Base-by-base conservation (phyloP, 2,329 filamentous ascomycete species). In the Alternaria burnsii region DNA sequence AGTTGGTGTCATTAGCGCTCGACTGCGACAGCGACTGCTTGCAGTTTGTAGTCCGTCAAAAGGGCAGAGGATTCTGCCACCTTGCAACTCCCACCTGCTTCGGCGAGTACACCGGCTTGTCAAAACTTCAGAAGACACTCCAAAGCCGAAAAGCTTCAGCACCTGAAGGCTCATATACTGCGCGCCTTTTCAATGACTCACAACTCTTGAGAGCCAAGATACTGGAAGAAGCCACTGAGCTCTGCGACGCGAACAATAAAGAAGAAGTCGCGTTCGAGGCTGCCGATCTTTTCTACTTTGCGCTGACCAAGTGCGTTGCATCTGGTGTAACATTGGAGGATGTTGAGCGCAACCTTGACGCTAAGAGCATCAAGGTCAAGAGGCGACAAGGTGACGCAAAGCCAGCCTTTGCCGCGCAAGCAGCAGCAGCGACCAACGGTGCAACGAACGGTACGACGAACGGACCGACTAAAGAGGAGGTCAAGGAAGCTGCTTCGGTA, bases 1-100 rank as follows among this genome's bases (percentile, higher is more conserved):
- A 97, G 78, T 84, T 99, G 52, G 84, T 98, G 22, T 89, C 89
- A 58, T 86, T 99, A 66, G 90, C 91, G 1, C 84, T 96, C 55
- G 95, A 99, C 79, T 99, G 95, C 79, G 95, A 99, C 78, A 90
- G 90, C 66, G 95, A 99, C 79, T 96, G 94, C 59, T 81, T 99
- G 71, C 90, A 91, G 68, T 98, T 97, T 77, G 87, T 93, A 14
- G 94, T 98, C 43, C 89, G 88, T 70, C 95, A 99, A 79, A 93
- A 91, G 77, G 95, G 95, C 32, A 86, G 90, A 76, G 88, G 89
- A 10, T 99, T 99, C 86, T 99, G 95, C 75, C 95, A 99, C 80
- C 84, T 98, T 40, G 91, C 93, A 52, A 97, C 94, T 57, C 89
- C 92, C 51, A 93, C 93, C 59, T 99, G 95, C 82, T 98, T 98